A percentile compares a stretch with the other conserved stretches of the same genome.
phyloP scores from a whole-genome alignment of 345 rosid species.

The Citrus medica region DNA sequence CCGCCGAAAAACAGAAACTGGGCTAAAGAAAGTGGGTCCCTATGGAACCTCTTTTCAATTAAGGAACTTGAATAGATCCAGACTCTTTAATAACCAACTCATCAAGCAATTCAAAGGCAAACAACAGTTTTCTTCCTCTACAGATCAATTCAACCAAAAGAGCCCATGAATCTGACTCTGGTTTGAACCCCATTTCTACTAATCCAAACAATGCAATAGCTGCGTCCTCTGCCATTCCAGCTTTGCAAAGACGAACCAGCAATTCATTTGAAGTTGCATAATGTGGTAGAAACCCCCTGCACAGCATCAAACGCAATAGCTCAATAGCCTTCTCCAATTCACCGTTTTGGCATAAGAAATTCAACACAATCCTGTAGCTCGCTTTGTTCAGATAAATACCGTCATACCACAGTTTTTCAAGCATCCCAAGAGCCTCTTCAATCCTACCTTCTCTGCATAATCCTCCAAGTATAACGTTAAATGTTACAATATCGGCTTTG shows the following conservation, averaged over 20 bases:
- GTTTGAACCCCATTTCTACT: constrained; percentile 53
- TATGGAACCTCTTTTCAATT: not conserved
- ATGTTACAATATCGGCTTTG: constrained; percentile 70
- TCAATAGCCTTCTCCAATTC: constrained; percentile 56
- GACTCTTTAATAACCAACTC: constrained; percentile 27
- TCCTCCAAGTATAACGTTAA: constrained; percentile 71
- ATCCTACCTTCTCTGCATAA: constrained; percentile 58
- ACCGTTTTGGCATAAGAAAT: constrained; percentile 51
- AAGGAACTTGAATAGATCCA: not conserved
- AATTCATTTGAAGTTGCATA: constrained; percentile 77
- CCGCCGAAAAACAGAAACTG: not conserved
- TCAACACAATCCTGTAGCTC: constrained; percentile 80
- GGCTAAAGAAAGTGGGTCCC: not conserved
- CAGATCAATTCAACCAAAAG: constrained; percentile 50
- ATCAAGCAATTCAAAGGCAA: constrained; percentile 55
- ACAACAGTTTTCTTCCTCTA: constrained; percentile 68
- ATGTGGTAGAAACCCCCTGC: constrained; percentile 65
- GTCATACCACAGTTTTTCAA: constrained; percentile 43
- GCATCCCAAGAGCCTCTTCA: constrained; percentile 61
- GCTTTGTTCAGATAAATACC: constrained; percentile 69
- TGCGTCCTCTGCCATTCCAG: constrained; percentile 53
- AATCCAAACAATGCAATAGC: constrained; percentile 39
- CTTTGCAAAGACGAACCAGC: constrained; percentile 52
- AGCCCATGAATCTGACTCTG: constrained; percentile 61
- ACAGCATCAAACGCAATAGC: constrained; percentile 58